Evolutionary conservation across 140 eudicot species (phyloP), one percentile per base, ranked within the genome.

Genomic region (Senecio squalidus): DNA sequence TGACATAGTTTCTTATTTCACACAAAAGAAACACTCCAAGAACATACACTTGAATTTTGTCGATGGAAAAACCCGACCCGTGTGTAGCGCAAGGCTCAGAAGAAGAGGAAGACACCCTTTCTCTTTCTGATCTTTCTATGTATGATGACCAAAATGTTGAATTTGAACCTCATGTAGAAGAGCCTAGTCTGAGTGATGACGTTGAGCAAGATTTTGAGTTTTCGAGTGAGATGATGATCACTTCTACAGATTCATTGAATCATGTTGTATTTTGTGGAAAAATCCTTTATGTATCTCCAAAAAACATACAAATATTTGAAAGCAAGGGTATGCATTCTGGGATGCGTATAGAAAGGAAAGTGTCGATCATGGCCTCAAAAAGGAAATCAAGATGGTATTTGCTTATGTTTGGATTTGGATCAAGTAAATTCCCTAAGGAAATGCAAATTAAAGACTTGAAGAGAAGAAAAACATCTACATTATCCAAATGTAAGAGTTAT

Each of bases 261-360:
- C 70, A 50, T 9, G 15, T 70, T 30, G 40, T 70, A 9, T 70
- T 70, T 62, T 70, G 70, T 70, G 76, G 76, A 27, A 70, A 53
- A 43, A 3, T 43, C 41, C 26, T 70, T 44, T 64, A 45, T 0
- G 50, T 62, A 29, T 62, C 76, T 31, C 34, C 50, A 10, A 15
- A 20, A 4, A 53, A 53, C 58, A 16, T 53, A 16, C 33, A 48
- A 27, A 34, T 16, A 11, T 7, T 16, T 10, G 52, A 58, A 28
- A 60, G 23, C 59, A 62, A 70, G 49, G 44, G 43, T 39, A 36
- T 9, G 14, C 51, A 8, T 18, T 41, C 1, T 13, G 47, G 13
- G 46, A 20, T 10, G 4, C 27, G n/a, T n/a, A 0, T 53, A 10
- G 33, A 5, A 17, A 26, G 55, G 23, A 66, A 66, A 20, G 63